Base-by-base conservation (phyloP, 768 basidiomycete species). In the Vararia minispora region DNA sequence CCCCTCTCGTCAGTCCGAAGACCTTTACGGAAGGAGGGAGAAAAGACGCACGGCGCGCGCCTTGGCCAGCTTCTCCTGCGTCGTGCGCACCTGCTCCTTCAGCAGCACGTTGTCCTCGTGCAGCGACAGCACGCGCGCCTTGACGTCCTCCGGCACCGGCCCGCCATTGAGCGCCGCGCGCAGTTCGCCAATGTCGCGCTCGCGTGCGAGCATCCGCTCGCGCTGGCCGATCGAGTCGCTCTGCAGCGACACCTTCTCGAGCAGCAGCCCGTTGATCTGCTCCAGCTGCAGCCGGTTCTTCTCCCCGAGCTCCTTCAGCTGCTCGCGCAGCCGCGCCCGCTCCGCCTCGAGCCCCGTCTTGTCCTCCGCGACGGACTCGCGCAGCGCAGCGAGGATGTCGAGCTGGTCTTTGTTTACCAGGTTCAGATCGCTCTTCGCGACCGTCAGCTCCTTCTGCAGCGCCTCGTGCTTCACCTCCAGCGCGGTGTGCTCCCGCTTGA, bases 331-430 rank as follows among this genome's bases (percentile, higher is more conserved):
- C 25, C 66, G 66, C 20, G 69, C 69, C 25, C 84, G 57, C 39
- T 92, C 84, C 2, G 61, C 63, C 52, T 85, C 84, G 8, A 92
- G 68, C 11, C 64, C 72, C 10, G 69, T 68, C 57, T 90, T 90
- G 58, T 97, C 92, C 54, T 85, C 80, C 52, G 80, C 82, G 29
- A 94, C 85, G 2, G 85, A 89, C 42, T 89, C 87, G 28, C 92
- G 79, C 20, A 95, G 63, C 5, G 77, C 77, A 2, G 79, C 71
- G 23, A 98, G 76, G 41, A 92, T 89, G 37, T 92, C 91, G 16
- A 91, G 64, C 55, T 97, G 89, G 54, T 95, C 90, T 56, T 87
- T 89, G 64, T 90, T 85, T 31, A 97, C 82, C 30, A 98, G 70
- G 31, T 75, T 84, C 52, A 97, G 56, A 54, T 94, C 84, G 8